Percentiles rank a stretch among this genome's conserved stretches.
Evolutionary conservation across 345 rosid genomes (phyloP).

Genomic region (Lepidium didymum): DNA sequence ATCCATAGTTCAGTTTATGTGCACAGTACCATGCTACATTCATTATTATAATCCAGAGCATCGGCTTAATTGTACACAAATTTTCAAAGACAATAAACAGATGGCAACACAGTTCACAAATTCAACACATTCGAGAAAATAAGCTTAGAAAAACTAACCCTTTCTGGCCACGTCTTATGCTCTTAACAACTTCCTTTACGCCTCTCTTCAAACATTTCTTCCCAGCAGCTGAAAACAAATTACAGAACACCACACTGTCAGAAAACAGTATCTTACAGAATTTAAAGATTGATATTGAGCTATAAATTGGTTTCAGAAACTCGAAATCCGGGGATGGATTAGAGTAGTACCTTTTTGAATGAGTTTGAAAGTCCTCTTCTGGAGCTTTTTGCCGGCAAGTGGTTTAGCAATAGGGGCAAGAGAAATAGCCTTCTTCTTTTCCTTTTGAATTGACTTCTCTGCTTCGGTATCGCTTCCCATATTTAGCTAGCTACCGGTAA

Average conservation of each 20-base stretch:
- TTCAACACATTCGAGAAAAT: not conserved
- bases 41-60: constrained; percentile 42
- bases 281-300: too few species aligned
- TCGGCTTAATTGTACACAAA: constrained; percentile 38
- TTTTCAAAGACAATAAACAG: not conserved
- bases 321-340: not conserved
- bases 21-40: constrained; percentile 52
- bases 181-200: constrained; percentile 94
- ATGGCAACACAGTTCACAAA: not conserved
- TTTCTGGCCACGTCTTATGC: constrained; percentile 79
- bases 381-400: constrained; percentile 85
- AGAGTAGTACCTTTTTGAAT: constrained; percentile 60
- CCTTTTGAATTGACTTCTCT: constrained; percentile 47
- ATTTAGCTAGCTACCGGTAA: not conserved
- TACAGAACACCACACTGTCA: not conserved
- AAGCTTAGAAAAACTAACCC: constrained; percentile 42
- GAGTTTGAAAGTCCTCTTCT: constrained; percentile 78
- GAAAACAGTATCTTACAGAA: not conserved
- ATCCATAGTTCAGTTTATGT: constrained; percentile 27
- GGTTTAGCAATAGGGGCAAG: constrained; percentile 91
- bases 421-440: constrained; percentile 54
- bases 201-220: constrained; percentile 95
- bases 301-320: not conserved
- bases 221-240: constrained; percentile 54
- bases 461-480: constrained; percentile 87